Percentiles rank a stretch among this genome's conserved stretches.
Evolutionary conservation across 2,329 filamentous ascomycete species (phyloP).

Genomic region (Colletotrichum sp.): DNA sequence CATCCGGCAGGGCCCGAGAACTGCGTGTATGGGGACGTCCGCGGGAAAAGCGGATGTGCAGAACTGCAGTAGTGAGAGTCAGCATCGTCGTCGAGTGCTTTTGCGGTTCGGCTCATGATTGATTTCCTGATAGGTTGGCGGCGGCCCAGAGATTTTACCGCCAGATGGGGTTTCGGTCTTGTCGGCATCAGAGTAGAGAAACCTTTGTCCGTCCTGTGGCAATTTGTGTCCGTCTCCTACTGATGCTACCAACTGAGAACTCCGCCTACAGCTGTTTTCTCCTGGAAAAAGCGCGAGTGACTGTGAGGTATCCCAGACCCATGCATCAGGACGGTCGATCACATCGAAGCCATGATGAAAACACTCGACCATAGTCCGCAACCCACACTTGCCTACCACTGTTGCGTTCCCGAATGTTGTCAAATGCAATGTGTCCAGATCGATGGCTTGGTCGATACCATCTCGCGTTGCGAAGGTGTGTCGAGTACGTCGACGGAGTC

Average conservation of each 20-base stretch:
- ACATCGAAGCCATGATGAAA: neutral
- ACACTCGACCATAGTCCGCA: neutral
- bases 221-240: rapidly evolving
- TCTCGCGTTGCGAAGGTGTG: neutral
- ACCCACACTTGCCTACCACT: too few species aligned
- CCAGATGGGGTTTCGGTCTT: neutral
- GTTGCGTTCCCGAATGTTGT: too few species aligned
- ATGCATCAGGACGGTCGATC: rapidly evolving
- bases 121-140: neutral
- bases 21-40: neutral
- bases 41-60: neutral
- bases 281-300: rapidly evolving
- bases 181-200: rapidly evolving
- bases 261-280: neutral
- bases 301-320: neutral
- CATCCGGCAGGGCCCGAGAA: neutral
- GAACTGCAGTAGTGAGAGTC: neutral
- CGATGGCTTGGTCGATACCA: neutral
- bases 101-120: rapidly evolving
- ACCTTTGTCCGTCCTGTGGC: rapidly evolving
- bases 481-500: neutral
- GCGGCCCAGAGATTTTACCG: too few species aligned
- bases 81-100: neutral
- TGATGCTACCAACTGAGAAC: neutral
- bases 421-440: too few species aligned